Evolutionary conservation across 2,329 filamentous ascomycete genomes (phyloP), one percentile per base, ranked within the genome.

Genomic region (Dendrostoma leiphaemia): DNA sequence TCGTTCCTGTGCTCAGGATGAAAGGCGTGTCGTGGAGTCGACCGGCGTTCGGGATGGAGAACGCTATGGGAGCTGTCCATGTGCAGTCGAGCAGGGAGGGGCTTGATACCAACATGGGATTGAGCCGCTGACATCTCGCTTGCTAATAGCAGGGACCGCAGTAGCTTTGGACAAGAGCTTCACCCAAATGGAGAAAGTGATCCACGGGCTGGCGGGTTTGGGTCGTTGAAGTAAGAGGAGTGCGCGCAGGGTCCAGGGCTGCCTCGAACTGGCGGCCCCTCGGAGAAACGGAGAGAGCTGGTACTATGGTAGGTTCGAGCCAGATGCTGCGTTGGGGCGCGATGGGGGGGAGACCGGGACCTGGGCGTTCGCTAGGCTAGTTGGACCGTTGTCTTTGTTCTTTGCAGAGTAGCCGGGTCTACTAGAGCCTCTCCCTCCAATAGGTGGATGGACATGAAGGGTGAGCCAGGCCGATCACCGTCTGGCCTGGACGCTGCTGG

Each of bases 51-150:
- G 65, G 58, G 19, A 52, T 69, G 68, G 38, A 41, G 65, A 48
- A 63, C 58, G 37, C 65, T 52, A 21, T 68, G 67, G 29, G 67
- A 68, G 58, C 66, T 67, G 60, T 70, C 67, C 60, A 69, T 64
- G 51, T 70, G 68, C 53, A 67, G 64, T 32, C 47, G 40, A 49
- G 65, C 59, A 51, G 67, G 54, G 57, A 71, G 67, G 60, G 65
- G 67, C 53, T 71, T 67, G 60, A 57, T 62, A 58, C 67, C 66
- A 57, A 65, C 50, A 37, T 65, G 62, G 31, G 63, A 59, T 59
- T 69, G 66, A 63, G 63, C 66, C 55, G 67, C 65, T 66, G 74
- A 72, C 74, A 76, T 77, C 63, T 68, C 66, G 67, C 63, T 52
- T 52, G 51, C 55, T 59, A 58, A 57, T 55, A 53, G 56, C n/a